phyloP scores from a whole-genome alignment of 2,329 filamentous ascomycete genomes.

The Exophiala calicioides region DNA sequence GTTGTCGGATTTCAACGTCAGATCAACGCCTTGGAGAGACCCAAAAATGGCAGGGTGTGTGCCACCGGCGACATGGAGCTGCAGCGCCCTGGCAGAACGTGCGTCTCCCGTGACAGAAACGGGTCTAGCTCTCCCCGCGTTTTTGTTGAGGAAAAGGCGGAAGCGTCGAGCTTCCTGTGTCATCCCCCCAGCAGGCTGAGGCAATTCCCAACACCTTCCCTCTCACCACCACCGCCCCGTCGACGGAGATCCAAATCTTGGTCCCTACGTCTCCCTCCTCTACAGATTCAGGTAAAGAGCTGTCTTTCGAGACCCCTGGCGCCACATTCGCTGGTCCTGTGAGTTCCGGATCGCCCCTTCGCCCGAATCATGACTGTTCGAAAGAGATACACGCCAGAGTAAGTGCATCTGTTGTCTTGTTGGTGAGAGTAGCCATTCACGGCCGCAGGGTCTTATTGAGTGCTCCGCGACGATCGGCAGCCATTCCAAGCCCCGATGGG shows the following conservation, averaged over 20 bases:
- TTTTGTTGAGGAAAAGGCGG: slow-evolving; percentile 10
- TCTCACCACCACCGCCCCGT: no score
- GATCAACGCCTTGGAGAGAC: no score
- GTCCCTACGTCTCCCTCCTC: no score
- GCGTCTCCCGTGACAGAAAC: slow-evolving; percentile 2
- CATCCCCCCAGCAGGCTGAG: no score
- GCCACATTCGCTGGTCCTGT: no score
- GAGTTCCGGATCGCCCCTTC: background rate
- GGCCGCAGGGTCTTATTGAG: slow-evolving; percentile 45
- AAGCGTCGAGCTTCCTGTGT: no score
- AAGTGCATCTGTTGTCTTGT: slow-evolving; percentile 8
- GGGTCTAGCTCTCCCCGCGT: slow-evolving; percentile 22
- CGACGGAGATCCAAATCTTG: no score
- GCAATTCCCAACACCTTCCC: background rate
- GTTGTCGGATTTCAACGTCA: no score
- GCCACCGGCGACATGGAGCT: no score
- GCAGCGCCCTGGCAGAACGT: no score
- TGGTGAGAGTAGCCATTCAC: slow-evolving; percentile 3
- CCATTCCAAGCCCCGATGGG: slow-evolving; percentile 48
- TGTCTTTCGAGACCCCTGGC: no score
- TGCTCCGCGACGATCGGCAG: slow-evolving; percentile 49
- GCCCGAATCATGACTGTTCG: slow-evolving; percentile 22
- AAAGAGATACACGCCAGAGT: slow-evolving; percentile 26
- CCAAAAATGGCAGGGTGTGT: background rate
- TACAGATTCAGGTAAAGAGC: no score